Conservation (phyloP, 345 rosid genomes). For the Anacardium occidentale region DNA sequence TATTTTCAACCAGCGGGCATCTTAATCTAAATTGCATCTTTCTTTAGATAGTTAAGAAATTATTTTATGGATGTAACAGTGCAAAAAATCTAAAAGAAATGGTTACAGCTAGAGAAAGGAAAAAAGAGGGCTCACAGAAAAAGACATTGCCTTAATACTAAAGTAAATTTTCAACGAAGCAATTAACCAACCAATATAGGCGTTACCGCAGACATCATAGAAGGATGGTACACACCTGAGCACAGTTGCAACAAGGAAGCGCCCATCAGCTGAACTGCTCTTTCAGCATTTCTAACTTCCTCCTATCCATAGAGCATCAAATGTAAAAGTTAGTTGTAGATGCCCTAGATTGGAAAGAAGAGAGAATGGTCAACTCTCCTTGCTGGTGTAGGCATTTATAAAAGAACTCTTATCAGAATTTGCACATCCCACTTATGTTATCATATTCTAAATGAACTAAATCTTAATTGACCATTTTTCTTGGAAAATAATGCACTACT, state of each 20-base stretch:
- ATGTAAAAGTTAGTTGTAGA: constrained; percentile 4
- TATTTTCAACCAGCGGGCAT: not conserved
- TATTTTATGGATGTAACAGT: not conserved
- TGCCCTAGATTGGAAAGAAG: not conserved
- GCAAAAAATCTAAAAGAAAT: not conserved
- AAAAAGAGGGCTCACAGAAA: not conserved
- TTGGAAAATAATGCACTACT: not conserved
- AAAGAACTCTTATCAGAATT: not conserved
- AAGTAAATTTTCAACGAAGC: not conserved
- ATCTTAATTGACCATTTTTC: not conserved
- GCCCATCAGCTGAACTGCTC: constrained; percentile 71
- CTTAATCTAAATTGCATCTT: not conserved
- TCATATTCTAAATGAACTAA: not conserved
- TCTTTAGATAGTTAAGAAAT: not conserved
- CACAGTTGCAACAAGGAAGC: constrained; percentile 59
- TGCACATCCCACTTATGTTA: not conserved
- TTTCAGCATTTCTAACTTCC: constrained; percentile 68
- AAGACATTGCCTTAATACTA: not conserved
- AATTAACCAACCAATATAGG: not conserved
- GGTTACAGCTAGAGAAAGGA: too few relatives aligned
- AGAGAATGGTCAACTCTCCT: not conserved
- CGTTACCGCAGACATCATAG: not conserved
- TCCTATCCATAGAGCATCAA: constrained; percentile 39
- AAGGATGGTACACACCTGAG: constrained; percentile 41
- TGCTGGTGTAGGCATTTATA: not conserved